These are phyloP conservation scores for Colletotrichum australisinense DNA, from an alignment of 2,329 filamentous ascomycete genomes.

Conservation along the genomic window DNA sequence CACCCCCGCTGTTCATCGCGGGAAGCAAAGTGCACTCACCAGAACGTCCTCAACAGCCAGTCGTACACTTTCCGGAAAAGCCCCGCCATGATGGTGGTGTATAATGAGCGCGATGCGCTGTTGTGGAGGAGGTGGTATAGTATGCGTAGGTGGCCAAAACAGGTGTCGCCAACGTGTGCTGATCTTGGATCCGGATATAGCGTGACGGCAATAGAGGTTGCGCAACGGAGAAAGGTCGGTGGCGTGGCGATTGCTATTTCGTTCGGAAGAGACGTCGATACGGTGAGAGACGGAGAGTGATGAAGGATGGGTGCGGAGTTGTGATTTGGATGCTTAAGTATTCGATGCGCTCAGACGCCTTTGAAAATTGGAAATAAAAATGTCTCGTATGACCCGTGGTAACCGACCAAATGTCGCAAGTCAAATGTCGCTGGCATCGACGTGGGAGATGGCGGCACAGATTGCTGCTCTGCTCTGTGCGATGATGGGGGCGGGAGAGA, in stretches of 20 bases:
- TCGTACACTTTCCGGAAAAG: slow-evolving; percentile 96
- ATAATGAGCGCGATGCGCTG: slow-evolving; percentile 40
- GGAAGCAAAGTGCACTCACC: slow-evolving; percentile 67
- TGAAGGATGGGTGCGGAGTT: slow-evolving; percentile 40
- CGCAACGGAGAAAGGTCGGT: slow-evolving; percentile 28
- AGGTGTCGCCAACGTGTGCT: neutral
- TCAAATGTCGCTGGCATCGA: slow-evolving; percentile 29
- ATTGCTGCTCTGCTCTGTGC: slow-evolving; percentile 14
- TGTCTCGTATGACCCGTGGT: slow-evolving; percentile 54
- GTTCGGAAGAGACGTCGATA: slow-evolving; percentile 37
- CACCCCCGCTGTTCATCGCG: slow-evolving; percentile 22
- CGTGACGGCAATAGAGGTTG: slow-evolving; percentile 23
- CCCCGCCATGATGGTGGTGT: slow-evolving; percentile 76
- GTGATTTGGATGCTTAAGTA: slow-evolving; percentile 52
- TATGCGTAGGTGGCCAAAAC: neutral
- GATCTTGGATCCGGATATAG: neutral
- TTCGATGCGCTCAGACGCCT: slow-evolving; percentile 47
- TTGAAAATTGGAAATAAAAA: slow-evolving; percentile 50
- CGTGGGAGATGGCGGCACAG: slow-evolving; percentile 19
- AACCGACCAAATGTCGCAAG: slow-evolving; percentile 43
- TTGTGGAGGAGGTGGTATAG: neutral
- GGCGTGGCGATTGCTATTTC: slow-evolving; percentile 9
- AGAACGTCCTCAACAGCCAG: slow-evolving; percentile 97
- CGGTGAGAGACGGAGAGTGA: slow-evolving; percentile 39
- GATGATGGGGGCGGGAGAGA: slow-evolving; percentile 31